Percentiles rank a stretch among this genome's conserved stretches.
These are phyloP conservation scores for Paramecium sexaurelia DNA, from an alignment of 73 alveolate genomes.

Conservation along the genomic window DNA sequence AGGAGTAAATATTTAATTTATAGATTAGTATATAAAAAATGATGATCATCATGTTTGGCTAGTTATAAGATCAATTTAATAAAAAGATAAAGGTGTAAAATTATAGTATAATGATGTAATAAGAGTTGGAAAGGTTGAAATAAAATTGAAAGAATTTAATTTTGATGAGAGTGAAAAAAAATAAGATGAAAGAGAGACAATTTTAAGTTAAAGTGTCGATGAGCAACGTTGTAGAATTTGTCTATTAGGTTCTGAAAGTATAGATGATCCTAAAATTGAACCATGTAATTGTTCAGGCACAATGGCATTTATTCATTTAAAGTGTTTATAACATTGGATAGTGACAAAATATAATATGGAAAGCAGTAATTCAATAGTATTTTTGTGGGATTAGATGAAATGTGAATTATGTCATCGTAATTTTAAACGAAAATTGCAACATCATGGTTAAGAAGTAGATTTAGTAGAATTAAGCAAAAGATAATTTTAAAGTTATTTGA, in stretches of 20 bases:
- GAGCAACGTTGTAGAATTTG: constrained; percentile 66
- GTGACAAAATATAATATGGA: constrained; percentile 73
- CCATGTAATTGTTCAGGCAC: constrained; percentile 97
- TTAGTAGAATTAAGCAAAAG: constrained; percentile 33
- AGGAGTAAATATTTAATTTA: not conserved
- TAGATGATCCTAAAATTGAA: constrained; percentile 84
- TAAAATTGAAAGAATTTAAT: not conserved
- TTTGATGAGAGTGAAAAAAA: not conserved
- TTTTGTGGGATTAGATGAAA: constrained; percentile 65
- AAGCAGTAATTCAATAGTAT: constrained; percentile 6
- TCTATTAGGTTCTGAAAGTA: constrained; percentile 11
- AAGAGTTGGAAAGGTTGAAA: constrained; percentile 29
- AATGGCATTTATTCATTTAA: constrained; percentile 84
- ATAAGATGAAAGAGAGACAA: not conserved
- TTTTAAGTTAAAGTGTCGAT: not conserved
- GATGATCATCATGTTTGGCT: not conserved
- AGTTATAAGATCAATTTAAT: constrained; percentile 26
- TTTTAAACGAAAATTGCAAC: not conserved
- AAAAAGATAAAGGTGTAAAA: not conserved
- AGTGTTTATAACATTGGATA: constrained; percentile 91
- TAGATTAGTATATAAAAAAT: not conserved
- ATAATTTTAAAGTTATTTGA: not conserved
- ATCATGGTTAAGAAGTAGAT: constrained; percentile 46
- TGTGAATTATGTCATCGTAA: constrained; percentile 67
- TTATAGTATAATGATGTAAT: not conserved